phyloP scores from a whole-genome alignment of 2,329 filamentous ascomycete genomes.

The Colletotrichum musae region DNA sequence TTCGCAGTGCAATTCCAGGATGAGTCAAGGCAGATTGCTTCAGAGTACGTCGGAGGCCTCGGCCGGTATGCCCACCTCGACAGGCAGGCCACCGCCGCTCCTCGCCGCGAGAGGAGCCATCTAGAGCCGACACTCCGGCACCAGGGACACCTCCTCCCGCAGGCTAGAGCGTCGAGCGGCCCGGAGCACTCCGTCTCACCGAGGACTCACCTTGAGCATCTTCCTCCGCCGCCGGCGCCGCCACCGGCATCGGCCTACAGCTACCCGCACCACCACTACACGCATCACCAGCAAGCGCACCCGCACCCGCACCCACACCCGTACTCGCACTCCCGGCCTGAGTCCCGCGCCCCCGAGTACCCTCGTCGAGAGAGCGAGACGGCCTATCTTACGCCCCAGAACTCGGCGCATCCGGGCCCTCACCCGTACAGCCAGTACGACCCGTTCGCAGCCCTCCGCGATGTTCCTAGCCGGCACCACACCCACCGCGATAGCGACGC shows the following conservation, averaged over 20 bases:
- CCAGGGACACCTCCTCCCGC: conserved; percentile 42
- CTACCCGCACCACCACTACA: conserved; percentile 15
- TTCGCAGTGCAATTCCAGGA: conserved; percentile 84
- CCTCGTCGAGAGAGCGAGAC: conserved; percentile 38
- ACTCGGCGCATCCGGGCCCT: conserved; percentile 45
- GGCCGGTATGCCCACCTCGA: conserved; percentile 77
- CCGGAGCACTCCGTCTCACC: conserved; percentile 34
- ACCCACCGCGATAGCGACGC: conserved; percentile 53
- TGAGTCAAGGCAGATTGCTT: conserved; percentile 90
- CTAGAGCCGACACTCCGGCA: conserved; percentile 47
- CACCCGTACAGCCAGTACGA: conserved; percentile 33
- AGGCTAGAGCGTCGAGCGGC: conserved; percentile 24
- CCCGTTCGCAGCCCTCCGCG: conserved; percentile 25
- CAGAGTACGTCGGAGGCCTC: conserved; percentile 86
- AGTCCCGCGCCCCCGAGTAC: conserved; percentile 28
- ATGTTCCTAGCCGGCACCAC: conserved; percentile 39
- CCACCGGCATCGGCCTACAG: conserved; percentile 26
- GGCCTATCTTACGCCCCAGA: conserved; percentile 45
- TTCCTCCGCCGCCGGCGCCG: conserved; percentile 26
- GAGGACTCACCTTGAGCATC: conserved; percentile 27
- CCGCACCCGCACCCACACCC: not conserved
- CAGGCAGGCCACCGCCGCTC: conserved; percentile 43
- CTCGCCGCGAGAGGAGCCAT: conserved; percentile 44
- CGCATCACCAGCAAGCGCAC: not conserved
- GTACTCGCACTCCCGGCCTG: not conserved